These are phyloP conservation scores for Rosa chinensis DNA, from an alignment of 306 rosid genomes.

Conservation along the genomic window DNA sequence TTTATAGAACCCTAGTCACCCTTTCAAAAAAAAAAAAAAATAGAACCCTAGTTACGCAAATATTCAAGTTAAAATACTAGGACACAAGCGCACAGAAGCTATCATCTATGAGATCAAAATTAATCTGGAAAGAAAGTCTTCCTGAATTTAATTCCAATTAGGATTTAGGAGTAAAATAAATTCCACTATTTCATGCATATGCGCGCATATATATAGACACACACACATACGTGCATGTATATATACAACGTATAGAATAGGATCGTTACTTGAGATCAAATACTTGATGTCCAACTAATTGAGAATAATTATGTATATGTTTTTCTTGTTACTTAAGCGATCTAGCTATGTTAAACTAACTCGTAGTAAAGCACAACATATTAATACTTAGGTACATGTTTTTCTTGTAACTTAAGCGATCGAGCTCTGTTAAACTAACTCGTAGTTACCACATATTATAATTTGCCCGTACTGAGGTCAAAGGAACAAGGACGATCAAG, in stretches of 20 bases:
- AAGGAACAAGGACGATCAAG: slow-evolving; percentile 9
- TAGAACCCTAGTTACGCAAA: no score
- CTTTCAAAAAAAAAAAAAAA: no score
- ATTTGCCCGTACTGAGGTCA: slow-evolving; percentile 23
- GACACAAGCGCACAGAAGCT: neutral
- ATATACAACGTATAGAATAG: neutral
- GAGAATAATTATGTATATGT: neutral
- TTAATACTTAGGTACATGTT: neutral
- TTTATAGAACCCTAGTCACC: no score
- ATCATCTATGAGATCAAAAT: no score
- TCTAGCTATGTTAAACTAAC: slow-evolving; percentile 13
- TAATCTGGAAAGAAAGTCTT: neutral
- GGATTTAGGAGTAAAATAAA: neutral
- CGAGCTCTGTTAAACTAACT: slow-evolving; percentile 16
- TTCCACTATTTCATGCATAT: neutral
- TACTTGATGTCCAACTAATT: neutral
- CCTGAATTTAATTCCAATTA: neutral
- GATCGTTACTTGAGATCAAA: neutral
- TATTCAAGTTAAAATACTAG: neutral
- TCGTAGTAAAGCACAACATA: neutral
- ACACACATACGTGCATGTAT: neutral
- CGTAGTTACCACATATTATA: neutral
- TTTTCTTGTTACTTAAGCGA: slow-evolving; percentile 4
- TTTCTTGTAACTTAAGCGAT: slow-evolving; percentile 6
- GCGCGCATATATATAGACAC: no score